Conservation (phyloP, 305 asterid genomes). For the Salvia sclarea region DNA sequence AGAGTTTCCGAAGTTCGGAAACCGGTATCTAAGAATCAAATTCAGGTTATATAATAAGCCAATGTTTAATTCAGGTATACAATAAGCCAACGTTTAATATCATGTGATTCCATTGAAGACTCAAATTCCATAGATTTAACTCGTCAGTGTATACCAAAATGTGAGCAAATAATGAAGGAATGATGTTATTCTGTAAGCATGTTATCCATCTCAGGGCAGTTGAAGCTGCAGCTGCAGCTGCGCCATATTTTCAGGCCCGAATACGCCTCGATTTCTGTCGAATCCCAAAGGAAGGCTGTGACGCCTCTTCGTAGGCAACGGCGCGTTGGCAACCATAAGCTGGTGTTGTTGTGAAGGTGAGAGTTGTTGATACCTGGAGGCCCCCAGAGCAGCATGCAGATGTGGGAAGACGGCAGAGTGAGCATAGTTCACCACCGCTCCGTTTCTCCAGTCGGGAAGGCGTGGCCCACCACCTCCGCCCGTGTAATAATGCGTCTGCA, state of each 20-base stretch:
- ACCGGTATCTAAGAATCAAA: too few relatives aligned
- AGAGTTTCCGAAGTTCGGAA: too few relatives aligned
- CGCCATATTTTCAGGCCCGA: slow-evolving; percentile 37
- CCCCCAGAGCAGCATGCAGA: slow-evolving; percentile 44
- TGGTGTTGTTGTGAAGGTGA: slow-evolving; percentile 41
- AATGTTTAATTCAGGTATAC: too few relatives aligned
- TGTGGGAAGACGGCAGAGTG: slow-evolving; percentile 49
- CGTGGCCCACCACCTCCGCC: slow-evolving; percentile 34
- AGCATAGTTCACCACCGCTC: slow-evolving; percentile 43
- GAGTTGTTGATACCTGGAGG: slow-evolving; percentile 45
- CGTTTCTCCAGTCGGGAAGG: slow-evolving; percentile 43
- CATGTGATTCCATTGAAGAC: background rate
- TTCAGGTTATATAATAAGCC: too few relatives aligned
- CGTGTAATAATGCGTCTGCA: slow-evolving; percentile 37
- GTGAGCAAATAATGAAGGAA: slow-evolving; percentile 8
- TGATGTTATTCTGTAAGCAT: background rate
- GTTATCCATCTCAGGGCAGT: slow-evolving; percentile 39
- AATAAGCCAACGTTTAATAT: too few relatives aligned
- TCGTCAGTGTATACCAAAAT: background rate
- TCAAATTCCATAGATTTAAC: slow-evolving; percentile 7
- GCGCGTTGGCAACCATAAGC: slow-evolving; percentile 33
- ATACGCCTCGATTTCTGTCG: slow-evolving; percentile 41
- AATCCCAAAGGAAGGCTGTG: slow-evolving; percentile 42
- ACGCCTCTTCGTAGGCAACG: slow-evolving; percentile 35
- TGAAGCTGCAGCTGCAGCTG: slow-evolving; percentile 51